These are phyloP conservation scores for Penicillium vulpinum DNA, from an alignment of 2,329 filamentous ascomycete genomes.

Conservation along the genomic window DNA sequence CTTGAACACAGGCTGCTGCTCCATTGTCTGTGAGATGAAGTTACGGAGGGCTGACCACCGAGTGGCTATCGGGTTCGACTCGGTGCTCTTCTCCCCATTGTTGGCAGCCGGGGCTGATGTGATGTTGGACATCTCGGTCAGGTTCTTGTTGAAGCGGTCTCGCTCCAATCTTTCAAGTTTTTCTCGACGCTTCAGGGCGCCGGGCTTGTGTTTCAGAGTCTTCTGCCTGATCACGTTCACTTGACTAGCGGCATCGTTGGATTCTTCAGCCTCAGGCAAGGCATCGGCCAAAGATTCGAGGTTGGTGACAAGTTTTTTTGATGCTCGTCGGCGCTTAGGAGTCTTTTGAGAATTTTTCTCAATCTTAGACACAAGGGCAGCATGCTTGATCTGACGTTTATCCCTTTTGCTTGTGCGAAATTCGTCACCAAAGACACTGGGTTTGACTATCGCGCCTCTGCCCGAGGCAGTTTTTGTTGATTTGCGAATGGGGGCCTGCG, in stretches of 20 bases:
- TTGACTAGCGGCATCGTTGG: constrained; percentile 49
- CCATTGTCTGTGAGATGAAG: constrained; percentile 85
- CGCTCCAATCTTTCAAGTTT: constrained; percentile 77
- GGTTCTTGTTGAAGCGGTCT: constrained; percentile 77
- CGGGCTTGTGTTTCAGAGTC: constrained; percentile 72
- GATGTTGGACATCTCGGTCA: constrained; percentile 68
- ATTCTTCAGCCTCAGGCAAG: constrained; percentile 62
- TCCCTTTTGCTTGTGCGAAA: constrained; percentile 77
- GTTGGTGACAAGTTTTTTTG: constrained; percentile 75
- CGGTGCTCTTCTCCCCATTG: constrained; percentile 17
- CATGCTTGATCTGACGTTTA: constrained; percentile 80
- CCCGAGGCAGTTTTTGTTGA: constrained; percentile 18
- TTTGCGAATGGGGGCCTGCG: constrained; percentile 31
- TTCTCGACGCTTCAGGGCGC: constrained; percentile 81
- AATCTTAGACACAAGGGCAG: constrained; percentile 74
- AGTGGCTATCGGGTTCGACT: constrained; percentile 49
- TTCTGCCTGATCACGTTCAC: constrained; percentile 72
- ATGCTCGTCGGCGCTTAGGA: constrained; percentile 66
- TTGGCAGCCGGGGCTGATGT: constrained; percentile 28
- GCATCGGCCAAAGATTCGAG: constrained; percentile 77
- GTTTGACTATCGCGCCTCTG: constrained; percentile 15
- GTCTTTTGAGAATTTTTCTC: constrained; percentile 59
- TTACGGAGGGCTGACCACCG: constrained; percentile 79
- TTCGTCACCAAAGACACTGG: constrained; percentile 31
- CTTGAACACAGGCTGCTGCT: constrained; percentile 77